Percentiles rank a stretch among this genome's conserved stretches.
Conservation (phyloP, 2,329 filamentous ascomycete species). For the Stemphylium vesicarium region DNA sequence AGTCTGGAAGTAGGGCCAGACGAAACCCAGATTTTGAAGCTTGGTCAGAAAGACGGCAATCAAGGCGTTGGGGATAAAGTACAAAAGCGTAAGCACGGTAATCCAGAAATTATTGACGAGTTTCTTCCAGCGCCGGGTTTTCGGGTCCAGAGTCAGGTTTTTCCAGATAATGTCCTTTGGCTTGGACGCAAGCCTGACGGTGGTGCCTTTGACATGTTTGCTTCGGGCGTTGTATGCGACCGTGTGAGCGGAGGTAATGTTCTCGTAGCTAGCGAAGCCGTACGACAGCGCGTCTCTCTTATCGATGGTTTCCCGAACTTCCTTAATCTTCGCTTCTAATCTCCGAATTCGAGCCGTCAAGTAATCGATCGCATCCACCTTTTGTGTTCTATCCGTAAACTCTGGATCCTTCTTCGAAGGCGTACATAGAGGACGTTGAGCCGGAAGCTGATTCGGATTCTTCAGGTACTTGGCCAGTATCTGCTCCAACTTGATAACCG, state of each 20-base stretch:
- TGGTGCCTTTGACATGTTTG: slow-evolving; percentile 80
- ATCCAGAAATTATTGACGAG: slow-evolving; percentile 88
- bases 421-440: slow-evolving; percentile 76
- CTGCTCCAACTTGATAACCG: slow-evolving; percentile 81
- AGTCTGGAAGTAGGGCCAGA: slow-evolving; percentile 78
- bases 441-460: slow-evolving; percentile 79
- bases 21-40: slow-evolving; percentile 75
- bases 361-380: slow-evolving; percentile 94
- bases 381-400: slow-evolving; percentile 70
- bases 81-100: slow-evolving; percentile 76
- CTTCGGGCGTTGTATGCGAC: slow-evolving; percentile 83
- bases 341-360: slow-evolving; percentile 82
- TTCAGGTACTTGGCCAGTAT: slow-evolving; percentile 89
- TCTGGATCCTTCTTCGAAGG: slow-evolving; percentile 75
- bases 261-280: slow-evolving; percentile 92
- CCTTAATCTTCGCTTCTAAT: slow-evolving; percentile 82
- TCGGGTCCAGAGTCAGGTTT: slow-evolving; percentile 77
- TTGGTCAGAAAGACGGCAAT: slow-evolving; percentile 95
- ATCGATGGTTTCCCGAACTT: slow-evolving; percentile 81
- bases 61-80: slow-evolving; percentile 90
- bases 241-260: slow-evolving; percentile 84
- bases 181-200: slow-evolving; percentile 77
- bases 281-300: slow-evolving; percentile 87
- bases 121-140: slow-evolving; percentile 72
- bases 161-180: slow-evolving; percentile 96